A percentile compares a stretch with the other conserved stretches of the same genome.
These are phyloP conservation scores for Hypoxylon trugodes DNA, from an alignment of 495 filamentous ascomycete species.

Conservation along the genomic window DNA sequence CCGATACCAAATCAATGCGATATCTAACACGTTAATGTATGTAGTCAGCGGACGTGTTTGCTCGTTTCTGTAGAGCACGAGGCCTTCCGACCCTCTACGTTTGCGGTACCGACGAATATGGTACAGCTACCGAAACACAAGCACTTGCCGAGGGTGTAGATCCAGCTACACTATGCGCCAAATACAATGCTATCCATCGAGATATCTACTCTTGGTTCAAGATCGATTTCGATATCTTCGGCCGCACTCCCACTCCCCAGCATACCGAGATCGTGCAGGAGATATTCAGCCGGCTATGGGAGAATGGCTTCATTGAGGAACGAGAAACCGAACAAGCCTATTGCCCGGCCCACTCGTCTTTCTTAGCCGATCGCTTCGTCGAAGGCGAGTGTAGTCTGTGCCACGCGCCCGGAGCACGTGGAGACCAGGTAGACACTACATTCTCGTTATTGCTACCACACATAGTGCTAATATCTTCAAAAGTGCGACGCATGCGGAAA, in stretches of 20 bases:
- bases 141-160: conserved; percentile 48
- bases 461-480: conserved; percentile 48
- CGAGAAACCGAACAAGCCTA: conserved; percentile 79
- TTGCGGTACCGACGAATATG: conserved; percentile 63
- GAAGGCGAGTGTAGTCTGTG: conserved; percentile 88
- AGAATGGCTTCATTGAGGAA: conserved; percentile 85
- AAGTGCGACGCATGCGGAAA: conserved; percentile 85
- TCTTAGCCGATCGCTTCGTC: conserved; percentile 92
- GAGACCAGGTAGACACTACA: conserved; percentile 50
- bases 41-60: conserved; percentile 56
- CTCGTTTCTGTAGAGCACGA: conserved; percentile 74
- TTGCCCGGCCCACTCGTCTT: conserved; percentile 83
- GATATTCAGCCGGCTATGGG: conserved; percentile 79
- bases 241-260: conserved; percentile 65
- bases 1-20: not conserved
- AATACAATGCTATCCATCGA: conserved; percentile 50
- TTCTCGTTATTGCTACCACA: conserved; percentile 69
- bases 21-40: not conserved
- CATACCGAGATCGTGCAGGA: conserved; percentile 88
- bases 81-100: conserved; percentile 71
- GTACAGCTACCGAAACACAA: conserved; percentile 52
- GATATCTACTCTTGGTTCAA: conserved; percentile 49
- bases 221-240: conserved; percentile 50
- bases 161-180: conserved; percentile 48
- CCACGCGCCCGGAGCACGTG: conserved; percentile 78